These are phyloP conservation scores for Pelargonium fulgidum DNA, from an alignment of 441 rosid species.

Conservation along the genomic window DNA sequence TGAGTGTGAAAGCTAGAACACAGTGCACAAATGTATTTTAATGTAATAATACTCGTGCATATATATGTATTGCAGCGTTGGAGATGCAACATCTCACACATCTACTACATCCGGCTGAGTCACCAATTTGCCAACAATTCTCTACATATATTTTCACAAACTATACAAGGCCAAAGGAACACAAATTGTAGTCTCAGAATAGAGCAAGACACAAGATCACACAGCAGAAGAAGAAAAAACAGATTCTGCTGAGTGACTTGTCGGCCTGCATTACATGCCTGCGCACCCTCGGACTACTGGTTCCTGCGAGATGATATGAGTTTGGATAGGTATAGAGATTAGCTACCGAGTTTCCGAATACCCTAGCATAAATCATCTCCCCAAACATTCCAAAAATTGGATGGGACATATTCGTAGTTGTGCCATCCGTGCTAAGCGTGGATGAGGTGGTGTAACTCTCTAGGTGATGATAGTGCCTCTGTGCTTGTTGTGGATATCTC, in stretches of 20 bases:
- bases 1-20: no score
- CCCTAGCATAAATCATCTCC: conserved; percentile 52
- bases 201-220: conserved; percentile 48
- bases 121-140: neutral
- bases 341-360: conserved; percentile 43
- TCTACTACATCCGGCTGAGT: conserved; percentile 16
- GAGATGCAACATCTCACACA: conserved; percentile 15
- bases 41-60: neutral
- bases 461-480: conserved; percentile 25
- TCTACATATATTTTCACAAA: conserved; percentile 17
- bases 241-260: conserved; percentile 59
- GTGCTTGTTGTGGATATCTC: conserved; percentile 22
- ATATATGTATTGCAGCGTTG: neutral
- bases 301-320: conserved; percentile 47
- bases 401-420: conserved; percentile 27
- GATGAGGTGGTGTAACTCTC: conserved; percentile 35
- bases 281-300: conserved; percentile 55
- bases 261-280: conserved; percentile 67
- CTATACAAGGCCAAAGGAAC: neutral
- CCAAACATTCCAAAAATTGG: conserved; percentile 60
- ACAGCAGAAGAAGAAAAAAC: conserved; percentile 61
- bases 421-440: no score
- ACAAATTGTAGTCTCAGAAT: conserved; percentile 31
- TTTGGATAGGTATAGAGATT: conserved; percentile 40
- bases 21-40: no score